phyloP scores from a whole-genome alignment of 257 asterid genomes.

The Linderniella brevidens region DNA sequence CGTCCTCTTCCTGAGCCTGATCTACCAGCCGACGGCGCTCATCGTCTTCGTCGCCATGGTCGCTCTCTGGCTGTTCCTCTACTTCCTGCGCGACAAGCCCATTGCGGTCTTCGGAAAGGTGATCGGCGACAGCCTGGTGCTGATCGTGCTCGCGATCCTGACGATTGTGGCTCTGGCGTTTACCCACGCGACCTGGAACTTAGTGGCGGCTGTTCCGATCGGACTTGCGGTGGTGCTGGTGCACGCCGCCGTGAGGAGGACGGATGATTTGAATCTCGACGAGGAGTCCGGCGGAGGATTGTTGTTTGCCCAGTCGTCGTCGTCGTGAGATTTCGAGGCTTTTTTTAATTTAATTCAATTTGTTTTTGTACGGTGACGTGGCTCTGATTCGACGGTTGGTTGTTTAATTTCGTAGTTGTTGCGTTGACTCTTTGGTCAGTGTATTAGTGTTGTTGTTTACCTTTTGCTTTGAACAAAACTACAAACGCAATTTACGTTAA shows the following conservation, averaged over 20 bases:
- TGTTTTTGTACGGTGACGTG: too few species aligned
- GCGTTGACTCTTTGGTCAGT: too few species aligned
- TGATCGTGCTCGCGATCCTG: conserved; percentile 32
- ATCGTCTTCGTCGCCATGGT: conserved; percentile 54
- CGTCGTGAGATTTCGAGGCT: too few species aligned
- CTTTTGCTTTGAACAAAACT: too few species aligned
- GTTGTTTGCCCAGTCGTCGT: conserved; percentile 14
- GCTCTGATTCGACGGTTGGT: too few species aligned
- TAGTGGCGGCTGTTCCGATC: conserved; percentile 30
- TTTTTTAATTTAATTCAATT: too few species aligned
- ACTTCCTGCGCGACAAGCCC: conserved; percentile 81
- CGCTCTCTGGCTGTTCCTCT: conserved; percentile 59
- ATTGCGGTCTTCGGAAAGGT: conserved; percentile 42
- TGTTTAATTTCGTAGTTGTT: too few species aligned
- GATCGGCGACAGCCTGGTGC: conserved; percentile 40
- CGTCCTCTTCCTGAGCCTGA: conserved; percentile 64
- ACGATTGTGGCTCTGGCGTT: conserved; percentile 39
- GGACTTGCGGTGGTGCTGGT: conserved; percentile 51
- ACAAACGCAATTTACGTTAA: too few species aligned
- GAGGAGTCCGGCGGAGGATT: conserved; percentile 49
- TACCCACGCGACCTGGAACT: conserved; percentile 45
- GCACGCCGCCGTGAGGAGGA: conserved; percentile 63
- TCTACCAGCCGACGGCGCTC: conserved; percentile 79
- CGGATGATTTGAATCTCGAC: conserved; percentile 41
- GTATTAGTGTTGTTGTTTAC: too few species aligned